A percentile compares a stretch with the other conserved stretches of the same genome.
Conservation (phyloP, 2,329 filamentous ascomycete species). For the Beauveria bassiana region DNA sequence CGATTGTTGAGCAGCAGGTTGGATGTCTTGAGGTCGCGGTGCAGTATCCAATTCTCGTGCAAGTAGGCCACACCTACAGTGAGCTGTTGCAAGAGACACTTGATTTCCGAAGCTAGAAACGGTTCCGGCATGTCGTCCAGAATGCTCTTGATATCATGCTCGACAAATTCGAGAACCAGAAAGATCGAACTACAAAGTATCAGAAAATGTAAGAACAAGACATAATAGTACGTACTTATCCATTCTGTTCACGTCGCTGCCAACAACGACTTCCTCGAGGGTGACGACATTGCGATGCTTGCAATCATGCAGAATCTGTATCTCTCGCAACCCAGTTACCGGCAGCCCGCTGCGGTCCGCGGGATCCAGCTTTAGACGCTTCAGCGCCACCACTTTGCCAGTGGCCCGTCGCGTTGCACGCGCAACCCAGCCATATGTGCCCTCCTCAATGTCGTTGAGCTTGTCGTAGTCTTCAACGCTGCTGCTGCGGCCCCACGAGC, state of each 20-base stretch:
- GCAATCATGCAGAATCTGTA: conserved; percentile 79
- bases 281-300: conserved; percentile 75
- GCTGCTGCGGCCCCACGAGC: conserved; percentile 61
- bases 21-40: conserved; percentile 87
- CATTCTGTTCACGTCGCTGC: conserved; percentile 47
- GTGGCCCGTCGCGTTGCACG: conserved; percentile 68
- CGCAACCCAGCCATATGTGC: conserved; percentile 91
- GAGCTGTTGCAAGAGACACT: conserved; percentile 81
- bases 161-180: conserved; percentile 93
- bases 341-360: conserved; percentile 70
- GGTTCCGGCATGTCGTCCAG: conserved; percentile 92
- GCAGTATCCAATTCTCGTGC: conserved; percentile 83
- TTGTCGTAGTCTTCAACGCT: conserved; percentile 85
- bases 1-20: conserved; percentile 94
- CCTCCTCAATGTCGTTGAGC: conserved; percentile 95
- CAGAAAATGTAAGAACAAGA: conserved; percentile 8
- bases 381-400: conserved; percentile 79
- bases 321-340: conserved; percentile 87
- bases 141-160: conserved; percentile 91
- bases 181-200: conserved; percentile 56
- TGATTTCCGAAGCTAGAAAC: conserved; percentile 86
- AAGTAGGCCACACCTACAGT: conserved; percentile 74
- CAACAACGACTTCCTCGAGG: conserved; percentile 77
- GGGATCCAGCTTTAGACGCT: conserved; percentile 83
- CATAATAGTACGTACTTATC: conserved; percentile 37